Base-by-base conservation (phyloP, 2,329 filamentous ascomycete genomes). In the Arthrobotrys conoides region DNA sequence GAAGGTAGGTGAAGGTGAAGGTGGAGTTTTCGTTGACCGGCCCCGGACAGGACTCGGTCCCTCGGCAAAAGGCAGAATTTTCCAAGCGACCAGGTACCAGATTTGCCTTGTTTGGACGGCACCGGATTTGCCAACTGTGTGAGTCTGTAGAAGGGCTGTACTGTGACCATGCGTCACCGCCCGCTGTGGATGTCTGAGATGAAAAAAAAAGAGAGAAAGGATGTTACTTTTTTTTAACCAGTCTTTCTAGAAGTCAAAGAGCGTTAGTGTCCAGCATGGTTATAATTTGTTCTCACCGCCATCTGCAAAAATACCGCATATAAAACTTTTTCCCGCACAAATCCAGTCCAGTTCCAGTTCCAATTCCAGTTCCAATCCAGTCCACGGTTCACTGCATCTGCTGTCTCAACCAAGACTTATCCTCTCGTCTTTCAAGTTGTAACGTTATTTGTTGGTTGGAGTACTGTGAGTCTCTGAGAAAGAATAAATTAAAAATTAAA, bases 291-390 rank as follows among this genome's bases (percentile, higher is more conserved):
- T 61, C 55, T 46, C 75, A 53, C 57, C 4, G 36, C 57, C 57
- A 61, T 61, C 57, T 48, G 51, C n/a, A 46, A 71, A 78, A 78
- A 78, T 78, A 78, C 75, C 75, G 75, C 75, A 78, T 78, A 78
- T 78, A 78, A 78, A 78, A 78, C 30, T 65, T 72, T 77, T 78
- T 71, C 75, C 68, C 75, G 72, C 72, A 77, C 66, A 55, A 70
- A 48, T 24, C 57, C 48, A 71, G n/a, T n/a, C n/a, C n/a, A n/a
- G n/a, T n/a, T n/a, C n/a, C n/a, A 55, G 33, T 48, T 53, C 49
- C 44, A 20, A 27, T 41, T 55, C 24, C 24, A 49, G 49, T 30
- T 20, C 33, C 20, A 12, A 18, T 27, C 44, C 61, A 33, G 61
- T 51, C 63, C 71, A 64, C 71, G 71, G 65, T 69, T 69, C 57